Percentiles rank a stretch among this genome's conserved stretches.
Conservation (phyloP, 768 basidiomycete genomes). For the Sporobolomyces roseus region DNA sequence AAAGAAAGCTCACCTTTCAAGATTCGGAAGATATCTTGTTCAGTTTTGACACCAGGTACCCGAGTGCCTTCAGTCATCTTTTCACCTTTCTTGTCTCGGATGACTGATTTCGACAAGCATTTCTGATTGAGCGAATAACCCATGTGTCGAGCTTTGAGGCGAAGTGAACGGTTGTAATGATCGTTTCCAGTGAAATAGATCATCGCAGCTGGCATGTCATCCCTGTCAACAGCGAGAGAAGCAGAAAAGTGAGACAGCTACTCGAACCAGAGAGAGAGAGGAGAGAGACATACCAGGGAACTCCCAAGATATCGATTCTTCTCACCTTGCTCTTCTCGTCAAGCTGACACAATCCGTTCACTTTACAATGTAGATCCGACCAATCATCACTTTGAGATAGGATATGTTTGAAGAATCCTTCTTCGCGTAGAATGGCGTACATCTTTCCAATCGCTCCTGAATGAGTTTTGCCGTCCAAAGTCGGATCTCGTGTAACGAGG, state of each 20-base stretch:
- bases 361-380: conserved; percentile 8
- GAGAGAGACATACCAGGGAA: background rate
- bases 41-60: conserved; percentile 5
- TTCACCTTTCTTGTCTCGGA: conserved; percentile 42
- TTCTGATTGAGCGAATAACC: conserved; percentile 50
- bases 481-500: conserved; percentile 47
- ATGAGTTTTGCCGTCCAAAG: conserved; percentile 44
- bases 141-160: conserved; percentile 45
- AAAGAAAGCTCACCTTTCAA: background rate
- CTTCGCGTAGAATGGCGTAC: conserved; percentile 38
- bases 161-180: conserved; percentile 48
- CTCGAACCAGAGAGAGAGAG: background rate
- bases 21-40: conserved; percentile 20
- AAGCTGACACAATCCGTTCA: conserved; percentile 21
- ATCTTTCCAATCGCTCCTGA: conserved; percentile 40
- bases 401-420: conserved; percentile 46
- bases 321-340: conserved; percentile 12
- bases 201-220: conserved; percentile 27
- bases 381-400: conserved; percentile 16
- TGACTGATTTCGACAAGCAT: conserved; percentile 45
- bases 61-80: conserved; percentile 48
- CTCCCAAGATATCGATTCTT: conserved; percentile 34
- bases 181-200: conserved; percentile 31
- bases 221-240: background rate
- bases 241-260: too few relatives aligned